phyloP scores from a whole-genome alignment of 1,139 yeast genomes.

The Candida glucosophila region DNA sequence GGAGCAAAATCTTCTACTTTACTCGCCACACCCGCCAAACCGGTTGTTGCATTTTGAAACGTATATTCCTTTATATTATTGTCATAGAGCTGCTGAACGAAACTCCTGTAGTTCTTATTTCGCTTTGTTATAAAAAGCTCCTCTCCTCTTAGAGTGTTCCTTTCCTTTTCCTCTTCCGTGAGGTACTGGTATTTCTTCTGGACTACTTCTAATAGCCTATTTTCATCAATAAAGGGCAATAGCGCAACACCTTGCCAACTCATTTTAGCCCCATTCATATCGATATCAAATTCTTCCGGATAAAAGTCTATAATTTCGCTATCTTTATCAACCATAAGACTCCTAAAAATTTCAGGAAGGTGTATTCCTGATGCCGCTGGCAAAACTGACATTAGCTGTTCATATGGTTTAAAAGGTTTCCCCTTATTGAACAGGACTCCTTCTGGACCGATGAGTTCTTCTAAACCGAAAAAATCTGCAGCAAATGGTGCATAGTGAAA shows the following conservation, averaged over 20 bases:
- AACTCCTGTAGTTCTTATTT: constrained; percentile 38
- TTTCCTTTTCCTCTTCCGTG: constrained; percentile 56
- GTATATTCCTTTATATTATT: constrained; percentile 22
- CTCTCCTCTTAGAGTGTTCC: constrained; percentile 64
- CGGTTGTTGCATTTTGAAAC: constrained; percentile 42
- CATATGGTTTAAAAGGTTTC: constrained; percentile 84
- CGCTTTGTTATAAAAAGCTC: constrained; percentile 51
- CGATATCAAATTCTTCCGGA: constrained; percentile 82
- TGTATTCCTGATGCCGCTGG: constrained; percentile 97
- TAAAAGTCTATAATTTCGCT: constrained; percentile 88
- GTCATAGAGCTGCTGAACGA: constrained; percentile 24
- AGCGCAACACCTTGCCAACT: constrained; percentile 94
- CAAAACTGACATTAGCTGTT: constrained; percentile 93
- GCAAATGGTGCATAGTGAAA: constrained; percentile 98
- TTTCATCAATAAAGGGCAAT: constrained; percentile 83
- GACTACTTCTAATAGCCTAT: constrained; percentile 60
- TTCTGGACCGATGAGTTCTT: constrained; percentile 36
- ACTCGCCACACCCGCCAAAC: constrained; percentile 61
- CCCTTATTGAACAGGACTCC: constrained; percentile 62
- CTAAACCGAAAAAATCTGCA: constrained; percentile 61
- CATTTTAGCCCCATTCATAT: constrained; percentile 93
- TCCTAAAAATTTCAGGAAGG: constrained; percentile 75
- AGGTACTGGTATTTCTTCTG: constrained; percentile 54
- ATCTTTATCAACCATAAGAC: constrained; percentile 70
- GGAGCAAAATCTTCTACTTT: constrained; percentile 38